Base-by-base conservation (phyloP, 1,139 yeast species). In the Suhomyces maxii region DNA sequence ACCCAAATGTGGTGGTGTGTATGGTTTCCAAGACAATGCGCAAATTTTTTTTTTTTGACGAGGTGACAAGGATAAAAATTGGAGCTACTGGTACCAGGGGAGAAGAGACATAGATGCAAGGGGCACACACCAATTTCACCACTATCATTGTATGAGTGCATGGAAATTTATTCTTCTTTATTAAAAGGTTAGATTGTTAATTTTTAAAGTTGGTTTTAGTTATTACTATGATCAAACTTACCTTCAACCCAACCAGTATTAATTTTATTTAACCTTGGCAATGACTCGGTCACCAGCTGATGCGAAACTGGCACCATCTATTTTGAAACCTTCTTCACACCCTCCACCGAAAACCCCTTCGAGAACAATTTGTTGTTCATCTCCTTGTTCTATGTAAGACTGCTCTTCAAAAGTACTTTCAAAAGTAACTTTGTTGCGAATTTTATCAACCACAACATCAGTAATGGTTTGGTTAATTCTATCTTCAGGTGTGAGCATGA, bases 321-420 rank as follows among this genome's bases (percentile, higher is more conserved):
- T 57, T 8, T 44, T 49, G 49, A 77, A 73, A 0, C 83, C 84
- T 7, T 47, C 48, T 51, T 79, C 84, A 37, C 76, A 64, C 1
- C 84, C 84, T 44, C 74, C 58, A 2, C 81, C 79, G 54, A 76
- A 69, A 3, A 67, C 58, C 3, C 60, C 59, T 18, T 58, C 65
- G 11, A 41, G 25, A 25, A 31, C 42, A 2, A 13, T 3, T 18
- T 12, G 31, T 11, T 28, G 31, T 7, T 25, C 34, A 8, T 30
- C 33, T 55, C 34, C 6, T 56, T 49, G 6, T 38, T 44, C 36
- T 54, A 57, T 8, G 46, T 40, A 45, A 1, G 40, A 50, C 1
- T 52, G 53, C 46, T 73, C 70, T 41, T 65, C 65, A 43, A 60
- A 58, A 23, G 74, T 62, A 49, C 77, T 68, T 47, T 71, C 76